Evolutionary conservation across 148 eudicot genomes (phyloP), one percentile per base, ranked within the genome.

Genomic region (Rhododendron williamsianum): DNA sequence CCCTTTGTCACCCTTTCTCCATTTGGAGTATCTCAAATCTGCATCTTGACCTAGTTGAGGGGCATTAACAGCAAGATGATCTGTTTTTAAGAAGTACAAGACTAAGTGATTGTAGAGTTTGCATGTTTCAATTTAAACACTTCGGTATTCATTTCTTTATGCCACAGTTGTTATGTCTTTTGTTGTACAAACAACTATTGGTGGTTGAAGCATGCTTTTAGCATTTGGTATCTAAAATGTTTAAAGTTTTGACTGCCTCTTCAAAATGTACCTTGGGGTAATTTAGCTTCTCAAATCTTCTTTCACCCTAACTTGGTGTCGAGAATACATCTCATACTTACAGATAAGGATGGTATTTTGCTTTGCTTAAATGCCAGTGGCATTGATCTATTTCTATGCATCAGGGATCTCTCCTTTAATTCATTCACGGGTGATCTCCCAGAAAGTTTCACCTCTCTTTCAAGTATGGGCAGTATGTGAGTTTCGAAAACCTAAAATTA

Each of bases 351-450:
- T 82, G 77, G 56, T 82, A 49, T 74, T 54, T 73, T 82, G 36
- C 83, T 54, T 54, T 52, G 43, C 56, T 27, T 33, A 12, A 56
- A 41, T 15, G 46, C 52, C 13, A 27, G 27, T 81, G 36, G 83
- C 71, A 67, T 80, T 76, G 41, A 49, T 54, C 16, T 51, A 52
- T 86, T 81, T 87, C 67, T 78, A 65, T 87, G 60, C 83, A 86
- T 80, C 93, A 97, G 99, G 94, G 96, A 95, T 90, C 84, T 97
- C 81, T 94, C 99, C 27, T 88, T 78, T 48, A 95, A 95, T 90
- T 35, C 89, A 82, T 76, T 97, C 80, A 87, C 96, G 2, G 99
- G 97, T n/a, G 84, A 92, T 69, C 98, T 97, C 78, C 93, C 99
- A 82, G 41, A 84, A 78, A 87, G 94, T 81, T 92, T 95, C 84